phyloP scores from a whole-genome alignment of 1,139 yeast genomes.

The Geotrichum candidum region DNA sequence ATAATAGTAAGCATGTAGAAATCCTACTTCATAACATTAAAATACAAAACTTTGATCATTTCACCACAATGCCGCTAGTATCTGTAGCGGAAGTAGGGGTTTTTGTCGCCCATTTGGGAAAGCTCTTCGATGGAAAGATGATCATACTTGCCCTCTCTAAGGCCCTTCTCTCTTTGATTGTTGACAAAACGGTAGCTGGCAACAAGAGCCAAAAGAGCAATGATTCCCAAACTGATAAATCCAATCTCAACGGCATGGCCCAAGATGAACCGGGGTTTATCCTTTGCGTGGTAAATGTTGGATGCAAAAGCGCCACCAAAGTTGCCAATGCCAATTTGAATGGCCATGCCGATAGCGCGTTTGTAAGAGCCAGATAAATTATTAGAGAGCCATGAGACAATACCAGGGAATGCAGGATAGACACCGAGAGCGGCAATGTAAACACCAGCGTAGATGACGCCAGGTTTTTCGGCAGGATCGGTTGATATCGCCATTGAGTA shows the following conservation, averaged over 20 bases:
- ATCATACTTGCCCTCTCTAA: slow-evolving; percentile 30
- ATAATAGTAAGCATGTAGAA: not conserved
- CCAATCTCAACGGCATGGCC: slow-evolving; percentile 33
- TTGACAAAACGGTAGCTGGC: slow-evolving; percentile 28
- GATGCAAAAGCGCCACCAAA: slow-evolving; percentile 41
- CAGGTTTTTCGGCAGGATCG: slow-evolving; percentile 15
- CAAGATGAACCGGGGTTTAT: slow-evolving; percentile 32
- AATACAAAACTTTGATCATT: not conserved
- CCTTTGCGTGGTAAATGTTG: slow-evolving; percentile 34
- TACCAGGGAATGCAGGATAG: slow-evolving; percentile 37
- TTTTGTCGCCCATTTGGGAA: slow-evolving; percentile 35
- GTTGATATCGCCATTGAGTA: slow-evolving; percentile 31
- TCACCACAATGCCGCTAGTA: not conserved
- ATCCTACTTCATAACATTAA: not conserved
- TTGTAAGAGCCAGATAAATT: slow-evolving; percentile 38
- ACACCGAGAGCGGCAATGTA: slow-evolving; percentile 36
- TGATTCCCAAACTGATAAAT: slow-evolving; percentile 19
- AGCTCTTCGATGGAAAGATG: slow-evolving; percentile 28
- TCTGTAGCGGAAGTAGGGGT: slow-evolving; percentile 13
- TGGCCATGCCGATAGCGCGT: slow-evolving; percentile 40
- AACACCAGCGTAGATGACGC: slow-evolving; percentile 34
- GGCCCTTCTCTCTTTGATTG: slow-evolving; percentile 22
- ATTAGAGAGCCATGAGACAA: slow-evolving; percentile 38
- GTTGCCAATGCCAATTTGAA: slow-evolving; percentile 40
- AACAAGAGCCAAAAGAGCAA: slow-evolving; percentile 13